Evolutionary conservation across 2,329 filamentous ascomycete genomes (phyloP), one percentile per base, ranked within the genome.

Genomic region (Neopestalotiopsis sp.): DNA sequence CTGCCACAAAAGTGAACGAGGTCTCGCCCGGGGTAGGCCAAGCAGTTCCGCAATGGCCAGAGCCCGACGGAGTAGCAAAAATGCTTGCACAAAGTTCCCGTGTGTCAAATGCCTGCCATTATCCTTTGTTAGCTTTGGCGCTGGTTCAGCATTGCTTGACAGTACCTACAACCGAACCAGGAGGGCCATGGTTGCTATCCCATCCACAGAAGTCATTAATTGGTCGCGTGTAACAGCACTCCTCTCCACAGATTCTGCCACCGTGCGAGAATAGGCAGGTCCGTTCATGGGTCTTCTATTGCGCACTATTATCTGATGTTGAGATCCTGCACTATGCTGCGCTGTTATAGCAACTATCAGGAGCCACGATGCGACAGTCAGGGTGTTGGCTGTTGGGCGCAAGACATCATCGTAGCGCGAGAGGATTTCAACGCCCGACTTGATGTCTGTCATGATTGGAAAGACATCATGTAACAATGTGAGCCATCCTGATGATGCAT

Each of bases 331-430:
- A 14, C 5, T 63, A 38, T 63, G 61, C 38, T 63, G 28, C 2
- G 61, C 38, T 28, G 61, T 38, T 1, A 63, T 14, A 13, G 61
- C 61, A 63, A 63, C 61, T 17, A 42, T n/a, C 32, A 63, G 5
- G 32, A 63, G 38, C 61, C 61, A 63, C 13, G 61, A 38, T 42
- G 61, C 61, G 28, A 63, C 28, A 38, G 34, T 28, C 28, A 63
- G 7, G 5, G 61, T 30, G 32, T 63, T 38, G 34, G 61, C 17
- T 5, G 34, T 5, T 5, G 34, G 30, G 2, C 13, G 28, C 28
- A 13, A 24, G 1, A 63, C 17, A n/a, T 42, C 32, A 12, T 63
- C 61, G 20, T 63, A 42, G 28, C 38, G 34, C 32, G 38, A 7
- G 6, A 63, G 13, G 12, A 63, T 63, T 6, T 63, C 61, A 6